Conservation (phyloP, 1,284 basidiomycete species). For the Sporisorium exsertum region DNA sequence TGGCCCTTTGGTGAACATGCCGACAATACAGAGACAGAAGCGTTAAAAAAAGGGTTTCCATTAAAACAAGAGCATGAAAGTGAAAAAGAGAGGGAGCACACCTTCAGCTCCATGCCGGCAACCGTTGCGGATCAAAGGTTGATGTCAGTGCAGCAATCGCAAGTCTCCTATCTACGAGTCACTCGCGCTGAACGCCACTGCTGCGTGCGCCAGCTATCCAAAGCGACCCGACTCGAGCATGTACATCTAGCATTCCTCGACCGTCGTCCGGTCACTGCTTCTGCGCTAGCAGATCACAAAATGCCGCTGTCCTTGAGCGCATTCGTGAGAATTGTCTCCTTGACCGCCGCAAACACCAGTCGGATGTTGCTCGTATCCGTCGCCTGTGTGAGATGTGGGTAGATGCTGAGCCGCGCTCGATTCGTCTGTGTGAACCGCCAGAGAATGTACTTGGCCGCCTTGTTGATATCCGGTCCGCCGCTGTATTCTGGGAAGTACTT, state of each 20-base stretch:
- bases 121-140: too few species aligned
- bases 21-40: constrained; percentile 11
- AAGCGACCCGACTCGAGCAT: not conserved
- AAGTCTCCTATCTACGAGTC: too few species aligned
- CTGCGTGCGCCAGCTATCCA: too few species aligned
- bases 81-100: constrained; percentile 9
- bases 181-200: too few species aligned
- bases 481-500: constrained; percentile 95
- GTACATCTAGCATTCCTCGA: not conserved
- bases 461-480: constrained; percentile 89
- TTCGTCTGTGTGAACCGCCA: constrained; percentile 98
- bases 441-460: constrained; percentile 96
- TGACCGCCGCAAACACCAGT: constrained; percentile 94
- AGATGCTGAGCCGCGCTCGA: constrained; percentile 71
- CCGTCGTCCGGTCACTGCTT: too few species aligned
- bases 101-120: not conserved
- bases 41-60: constrained; percentile 21
- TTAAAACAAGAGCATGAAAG: constrained; percentile 41
- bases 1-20: constrained; percentile 5
- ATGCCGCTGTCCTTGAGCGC: constrained; percentile 58
- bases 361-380: constrained; percentile 78
- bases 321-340: constrained; percentile 75
- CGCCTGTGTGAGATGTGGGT: constrained; percentile 73
- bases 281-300: constrained; percentile 17
- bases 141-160: too few species aligned